phyloP scores from a whole-genome alignment of 78 protist species.

The Dictyostelium capitatum region DNA sequence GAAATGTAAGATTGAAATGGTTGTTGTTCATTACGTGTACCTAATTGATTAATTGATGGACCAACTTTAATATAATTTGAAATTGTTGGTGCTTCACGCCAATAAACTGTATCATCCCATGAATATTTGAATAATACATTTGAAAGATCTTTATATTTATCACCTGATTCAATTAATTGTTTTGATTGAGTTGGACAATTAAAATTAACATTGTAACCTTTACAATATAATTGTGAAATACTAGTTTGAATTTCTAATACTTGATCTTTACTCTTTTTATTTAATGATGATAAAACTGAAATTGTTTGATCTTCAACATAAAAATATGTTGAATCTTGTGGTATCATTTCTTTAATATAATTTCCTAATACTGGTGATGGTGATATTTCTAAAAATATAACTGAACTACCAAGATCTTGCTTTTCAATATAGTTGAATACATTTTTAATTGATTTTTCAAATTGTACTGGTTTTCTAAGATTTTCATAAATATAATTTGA shows the following conservation, averaged over 20 bases:
- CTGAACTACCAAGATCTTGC: neutral
- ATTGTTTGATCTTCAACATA: neutral
- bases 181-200: neutral
- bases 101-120: slow-evolving; percentile 10
- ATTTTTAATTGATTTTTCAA: neutral
- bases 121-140: neutral
- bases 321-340: neutral
- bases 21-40: neutral
- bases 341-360: neutral
- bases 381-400: slow-evolving; percentile 31
- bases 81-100: neutral
- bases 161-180: neutral
- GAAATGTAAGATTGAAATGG: neutral
- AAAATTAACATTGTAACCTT: no score
- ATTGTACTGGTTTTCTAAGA: slow-evolving; percentile 6
- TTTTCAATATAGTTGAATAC: neutral
- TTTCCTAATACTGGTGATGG: slow-evolving; percentile 38
- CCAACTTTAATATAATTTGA: neutral
- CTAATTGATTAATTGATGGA: neutral
- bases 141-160: neutral
- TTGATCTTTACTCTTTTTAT: no score
- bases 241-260: no score
- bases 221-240: no score
- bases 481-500: neutral
- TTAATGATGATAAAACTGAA: neutral